Conservation (phyloP, 2,329 filamentous ascomycete genomes). For the Cercospora sp. region DNA sequence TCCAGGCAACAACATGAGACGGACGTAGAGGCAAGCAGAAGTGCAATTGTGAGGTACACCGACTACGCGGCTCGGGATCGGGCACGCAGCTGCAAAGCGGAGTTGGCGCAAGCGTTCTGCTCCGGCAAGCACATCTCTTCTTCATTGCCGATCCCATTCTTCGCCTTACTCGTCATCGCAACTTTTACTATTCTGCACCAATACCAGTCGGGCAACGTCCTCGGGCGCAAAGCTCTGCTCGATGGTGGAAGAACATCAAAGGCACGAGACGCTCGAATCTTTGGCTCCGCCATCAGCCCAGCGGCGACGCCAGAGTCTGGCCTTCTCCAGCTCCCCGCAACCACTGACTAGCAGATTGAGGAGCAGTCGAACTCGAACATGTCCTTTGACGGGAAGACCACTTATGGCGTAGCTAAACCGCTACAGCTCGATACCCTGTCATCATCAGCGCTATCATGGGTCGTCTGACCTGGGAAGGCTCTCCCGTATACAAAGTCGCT, state of each 20-base stretch:
- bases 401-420: neutral
- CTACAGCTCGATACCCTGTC: neutral
- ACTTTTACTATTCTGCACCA: neutral
- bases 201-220: neutral
- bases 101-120: neutral
- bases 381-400: neutral
- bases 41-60: neutral
- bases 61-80: neutral
- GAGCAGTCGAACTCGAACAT: neutral
- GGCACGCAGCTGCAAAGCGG: neutral
- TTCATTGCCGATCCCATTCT: neutral
- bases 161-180: neutral
- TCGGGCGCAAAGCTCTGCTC: neutral
- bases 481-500: neutral
- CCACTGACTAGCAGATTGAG: neutral
- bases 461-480: neutral
- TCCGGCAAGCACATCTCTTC: neutral
- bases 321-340: neutral
- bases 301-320: neutral
- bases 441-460: neutral
- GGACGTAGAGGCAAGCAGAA: neutral
- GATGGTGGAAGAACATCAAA: neutral
- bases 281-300: neutral
- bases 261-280: neutral
- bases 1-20: neutral